These are phyloP conservation scores for Tetracladium maxilliforme DNA, from an alignment of 2,329 filamentous ascomycete genomes.

Conservation along the genomic window DNA sequence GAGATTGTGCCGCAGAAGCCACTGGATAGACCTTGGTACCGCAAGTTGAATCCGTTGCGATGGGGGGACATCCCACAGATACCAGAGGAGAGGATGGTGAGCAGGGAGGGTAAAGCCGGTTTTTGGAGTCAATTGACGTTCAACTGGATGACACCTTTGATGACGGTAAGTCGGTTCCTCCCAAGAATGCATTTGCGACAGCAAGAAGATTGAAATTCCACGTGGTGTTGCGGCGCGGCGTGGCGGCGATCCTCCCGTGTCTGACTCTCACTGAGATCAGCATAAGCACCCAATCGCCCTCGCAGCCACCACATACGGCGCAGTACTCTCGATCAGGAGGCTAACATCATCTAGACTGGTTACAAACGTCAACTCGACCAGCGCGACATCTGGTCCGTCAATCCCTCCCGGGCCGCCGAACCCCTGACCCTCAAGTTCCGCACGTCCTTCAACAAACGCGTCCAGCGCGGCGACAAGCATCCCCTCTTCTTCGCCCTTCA, in stretches of 20 bases:
- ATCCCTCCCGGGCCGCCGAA: constrained; percentile 62
- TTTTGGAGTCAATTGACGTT: constrained; percentile 69
- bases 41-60: constrained; percentile 42
- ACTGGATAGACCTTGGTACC: constrained; percentile 45
- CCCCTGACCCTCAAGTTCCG: constrained; percentile 52
- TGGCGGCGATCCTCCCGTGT: too few species aligned
- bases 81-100: constrained; percentile 35
- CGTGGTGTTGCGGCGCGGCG: too few species aligned
- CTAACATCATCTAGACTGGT: too few species aligned
- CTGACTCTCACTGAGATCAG: too few species aligned
- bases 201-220: too few species aligned
- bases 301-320: constrained; percentile 1
- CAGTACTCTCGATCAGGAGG: constrained; percentile 3
- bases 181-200: too few species aligned
- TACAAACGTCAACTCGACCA: constrained; percentile 73
- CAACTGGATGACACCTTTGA: constrained; percentile 80
- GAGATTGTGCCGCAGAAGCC: constrained; percentile 6
- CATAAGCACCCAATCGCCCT: too few species aligned
- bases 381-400: constrained; percentile 81
- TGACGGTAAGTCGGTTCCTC: constrained; percentile 45
- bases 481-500: constrained; percentile 70
- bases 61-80: constrained; percentile 42
- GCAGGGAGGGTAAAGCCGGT: constrained; percentile 56
- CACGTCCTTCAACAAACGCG: constrained; percentile 53
- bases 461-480: constrained; percentile 51